Evolutionary conservation across 768 basidiomycete genomes (phyloP).

Genomic region (Auriscalpium microsporum): DNA sequence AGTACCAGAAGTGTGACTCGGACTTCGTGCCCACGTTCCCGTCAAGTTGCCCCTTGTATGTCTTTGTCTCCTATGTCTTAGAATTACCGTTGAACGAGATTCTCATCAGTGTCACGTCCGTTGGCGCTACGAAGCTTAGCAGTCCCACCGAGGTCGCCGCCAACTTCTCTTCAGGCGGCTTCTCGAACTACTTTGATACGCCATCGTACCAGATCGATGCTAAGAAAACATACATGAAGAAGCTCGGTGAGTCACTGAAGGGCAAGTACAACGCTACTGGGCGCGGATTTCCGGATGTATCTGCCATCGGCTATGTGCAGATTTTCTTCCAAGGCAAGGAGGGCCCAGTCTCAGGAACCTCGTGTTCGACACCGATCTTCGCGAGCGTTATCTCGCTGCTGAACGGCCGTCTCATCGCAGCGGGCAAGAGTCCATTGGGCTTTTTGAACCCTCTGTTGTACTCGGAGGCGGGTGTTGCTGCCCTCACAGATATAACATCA

Average conservation of each 20-base stretch:
- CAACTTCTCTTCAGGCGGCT: slow-evolving; percentile 15
- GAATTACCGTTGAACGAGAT: no score
- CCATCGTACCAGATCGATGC: slow-evolving; percentile 10
- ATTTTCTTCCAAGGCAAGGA: neutral
- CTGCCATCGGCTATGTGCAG: neutral
- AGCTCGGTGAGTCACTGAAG: slow-evolving; percentile 1
- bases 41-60: slow-evolving; percentile 14
- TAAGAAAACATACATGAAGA: slow-evolving; percentile 2
- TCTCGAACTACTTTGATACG: slow-evolving; percentile 14
- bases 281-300: slow-evolving; percentile 16
- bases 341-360: slow-evolving; percentile 1
- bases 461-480: slow-evolving; percentile 11
- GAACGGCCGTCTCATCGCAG: slow-evolving; percentile 23
- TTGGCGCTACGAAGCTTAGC: slow-evolving; percentile 17
- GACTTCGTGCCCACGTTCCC: slow-evolving; percentile 11
- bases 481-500: slow-evolving; percentile 27
- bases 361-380: slow-evolving; percentile 10
- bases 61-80: neutral
- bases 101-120: slow-evolving; percentile 17
- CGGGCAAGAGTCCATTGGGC: slow-evolving; percentile 20
- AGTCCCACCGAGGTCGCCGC: slow-evolving; percentile 19
- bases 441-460: slow-evolving; percentile 26
- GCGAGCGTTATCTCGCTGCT: slow-evolving; percentile 21
- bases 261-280: slow-evolving; percentile 14
- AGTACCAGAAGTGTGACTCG: neutral